Base-by-base conservation (phyloP, 768 basidiomycete genomes). In the Russula compacta region DNA sequence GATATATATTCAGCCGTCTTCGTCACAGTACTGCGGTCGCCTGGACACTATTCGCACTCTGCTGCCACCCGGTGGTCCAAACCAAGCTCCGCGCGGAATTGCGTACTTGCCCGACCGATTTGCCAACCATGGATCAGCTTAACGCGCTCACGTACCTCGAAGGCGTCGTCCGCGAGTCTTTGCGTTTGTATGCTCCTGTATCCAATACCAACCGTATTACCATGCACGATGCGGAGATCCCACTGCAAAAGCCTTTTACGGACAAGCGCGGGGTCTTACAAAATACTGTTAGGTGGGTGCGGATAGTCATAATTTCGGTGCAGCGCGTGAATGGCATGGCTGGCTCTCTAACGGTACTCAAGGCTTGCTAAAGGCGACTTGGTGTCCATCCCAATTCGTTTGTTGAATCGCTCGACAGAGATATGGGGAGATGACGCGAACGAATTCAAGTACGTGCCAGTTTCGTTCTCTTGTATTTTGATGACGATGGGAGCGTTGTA, bases 31-130 rank as follows among this genome's bases (percentile, higher is more conserved):
- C 74, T 2, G 71, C 73, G 3, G 56, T 74, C 0, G 67, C 73
- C 5, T 77, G 75, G 75, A 68, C 71, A 6, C 61, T 76, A 7
- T 73, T 72, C 51, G 63, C 67, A 6, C 68, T 78, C 6, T 61
- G 70, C 6, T 60, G 67, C 24, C 58, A 73, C 46, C 71, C 70
- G 0, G 69, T 70, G 0, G 56, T 70, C 6, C 76, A 78, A 61
- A 62, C 67, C 33, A 64, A 65, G 52, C 70, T 78, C 7, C 69
- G 76, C 9, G 68, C 68, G 7, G 76, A 78, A 61, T 53, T 71
- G 19, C 57, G 61, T 15, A 63, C 65, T 1, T 68, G 74, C 2
- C 42, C 50, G 17, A 63, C 46, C 61, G 67, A 68, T 19, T 55
- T 38, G 8, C 63, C 59, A 4, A 57, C 64, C 35, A 73, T 72